Conservation (phyloP, 805 yeast genomes). For the Candida xiaguanensis region DNA sequence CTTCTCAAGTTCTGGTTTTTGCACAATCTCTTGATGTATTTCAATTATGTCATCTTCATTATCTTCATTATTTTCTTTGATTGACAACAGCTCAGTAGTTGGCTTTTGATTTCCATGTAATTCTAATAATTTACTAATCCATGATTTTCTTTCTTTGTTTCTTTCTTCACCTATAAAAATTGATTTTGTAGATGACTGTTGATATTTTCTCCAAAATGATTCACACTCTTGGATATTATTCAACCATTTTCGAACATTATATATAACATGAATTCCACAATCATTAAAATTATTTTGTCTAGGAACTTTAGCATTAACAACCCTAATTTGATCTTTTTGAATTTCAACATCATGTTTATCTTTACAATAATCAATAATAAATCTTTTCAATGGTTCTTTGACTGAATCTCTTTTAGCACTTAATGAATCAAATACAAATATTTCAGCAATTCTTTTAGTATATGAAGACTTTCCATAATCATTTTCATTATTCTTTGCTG, state of each 20-base stretch:
- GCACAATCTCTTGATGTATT: neutral
- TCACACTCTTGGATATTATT: constrained; percentile 46
- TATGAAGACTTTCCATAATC: too few relatives aligned
- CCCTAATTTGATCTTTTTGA: constrained; percentile 42
- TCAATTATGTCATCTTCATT: constrained; percentile 10
- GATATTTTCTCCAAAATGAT: constrained; percentile 40
- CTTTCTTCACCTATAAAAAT: constrained; percentile 28
- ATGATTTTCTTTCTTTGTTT: constrained; percentile 23
- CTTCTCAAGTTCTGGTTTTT: neutral
- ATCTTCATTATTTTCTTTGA: neutral
- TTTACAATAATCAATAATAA: constrained; percentile 64
- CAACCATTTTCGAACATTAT: constrained; percentile 61
- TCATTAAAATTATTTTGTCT: constrained; percentile 86
- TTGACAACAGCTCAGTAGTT: too few relatives aligned
- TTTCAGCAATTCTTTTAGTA: constrained; percentile 26
- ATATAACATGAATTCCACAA: constrained; percentile 90
- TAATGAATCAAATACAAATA: constrained; percentile 75
- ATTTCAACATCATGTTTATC: constrained; percentile 55
- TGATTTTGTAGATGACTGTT: constrained; percentile 7
- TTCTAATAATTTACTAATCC: constrained; percentile 20
- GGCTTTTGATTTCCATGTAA: constrained; percentile 18
- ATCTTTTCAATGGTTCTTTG: constrained; percentile 49
- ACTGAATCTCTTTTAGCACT: constrained; percentile 54
- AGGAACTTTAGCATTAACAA: constrained; percentile 60
- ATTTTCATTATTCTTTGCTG: constrained; percentile 3